Evolutionary conservation across 225 moss, liverwort and hornwort genomes (phyloP), one percentile per base, ranked within the genome.

Genomic region (Pleurozium schreberi): DNA sequence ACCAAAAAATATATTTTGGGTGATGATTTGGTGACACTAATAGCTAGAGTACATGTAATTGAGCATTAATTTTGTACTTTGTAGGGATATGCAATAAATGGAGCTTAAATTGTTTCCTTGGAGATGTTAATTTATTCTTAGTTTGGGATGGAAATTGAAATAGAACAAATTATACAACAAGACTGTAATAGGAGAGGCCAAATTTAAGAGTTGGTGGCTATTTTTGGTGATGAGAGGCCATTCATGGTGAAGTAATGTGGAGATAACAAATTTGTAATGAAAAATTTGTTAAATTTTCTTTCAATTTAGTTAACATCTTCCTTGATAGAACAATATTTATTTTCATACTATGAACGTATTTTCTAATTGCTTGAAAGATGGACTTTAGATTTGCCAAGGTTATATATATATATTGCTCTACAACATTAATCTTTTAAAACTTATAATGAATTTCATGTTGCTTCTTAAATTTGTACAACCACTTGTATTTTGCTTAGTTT

Each of bases 401-500:
- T 18, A 18, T 2, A 74, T 1, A 34, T 4, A 22, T 21, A 6
- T 77, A 38, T 53, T 2, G 1, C 33, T 33, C 1, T 20, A 1
- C 12, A 59, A 42, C 42, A 18, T 8, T 5, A 15, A 30, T 59
- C 27, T 20, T 60, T 42, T 30, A 30, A 80, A 80, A 8, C 9
- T 40, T 42, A 12, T 0, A 42, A 12, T 40, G 40, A 42, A 42
- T 49, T 55, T 38, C 3, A 30, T 13, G 3, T 8, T 30, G 30
- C 26, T 61, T 84, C 20, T 12, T 67, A 50, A 28, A n/a, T 67
- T 19, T 83, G 5, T 33, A 14, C n/a, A 38, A 18, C 18, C 8
- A 19, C 27, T 47, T 47, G 1, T 16, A 71, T 38, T 65, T 38
- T 28, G 27, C 18, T n/a, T 26, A 20, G 19, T 19, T 63, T 20